Evolutionary conservation across 1,139 yeast species (phyloP).

Genomic region (Kurtzmaniella quercitrusa): DNA sequence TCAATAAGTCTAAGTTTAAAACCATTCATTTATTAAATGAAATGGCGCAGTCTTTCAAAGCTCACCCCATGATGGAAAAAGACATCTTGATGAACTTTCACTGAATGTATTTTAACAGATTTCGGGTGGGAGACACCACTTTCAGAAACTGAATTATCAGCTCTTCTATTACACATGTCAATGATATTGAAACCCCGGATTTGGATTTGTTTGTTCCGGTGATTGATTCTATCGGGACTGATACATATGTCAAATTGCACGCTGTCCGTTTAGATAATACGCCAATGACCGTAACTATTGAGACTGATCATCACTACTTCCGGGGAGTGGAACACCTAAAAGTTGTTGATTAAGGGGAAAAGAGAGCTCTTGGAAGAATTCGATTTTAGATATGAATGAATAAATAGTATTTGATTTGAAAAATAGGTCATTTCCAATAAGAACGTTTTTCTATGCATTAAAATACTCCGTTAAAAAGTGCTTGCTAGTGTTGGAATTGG

Average conservation of each 20-base stretch:
- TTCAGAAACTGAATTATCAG: slow-evolving; percentile 73
- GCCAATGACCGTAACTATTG: slow-evolving; percentile 80
- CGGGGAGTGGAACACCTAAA: slow-evolving; percentile 70
- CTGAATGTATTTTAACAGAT: slow-evolving; percentile 75
- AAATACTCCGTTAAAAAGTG: no score
- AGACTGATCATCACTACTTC: slow-evolving; percentile 87
- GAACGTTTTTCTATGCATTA: no score
- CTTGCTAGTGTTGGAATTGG: no score
- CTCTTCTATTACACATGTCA: slow-evolving; percentile 85
- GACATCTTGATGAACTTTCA: slow-evolving; percentile 74
- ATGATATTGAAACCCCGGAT: slow-evolving; percentile 69
- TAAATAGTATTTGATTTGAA: no score
- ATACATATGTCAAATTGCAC: slow-evolving; percentile 76
- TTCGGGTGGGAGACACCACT: slow-evolving; percentile 83
- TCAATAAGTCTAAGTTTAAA: slow-evolving; percentile 49
- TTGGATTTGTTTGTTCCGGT: slow-evolving; percentile 61
- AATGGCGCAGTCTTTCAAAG: slow-evolving; percentile 68
- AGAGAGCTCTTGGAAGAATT: background rate
- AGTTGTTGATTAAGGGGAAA: slow-evolving; percentile 47
- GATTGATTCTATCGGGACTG: slow-evolving; percentile 66
- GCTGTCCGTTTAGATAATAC: slow-evolving; percentile 80
- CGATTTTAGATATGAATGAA: background rate
- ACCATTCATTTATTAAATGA: slow-evolving; percentile 71
- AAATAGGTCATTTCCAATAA: no score
- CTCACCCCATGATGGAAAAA: slow-evolving; percentile 52